These are phyloP conservation scores for Penicillium aurantiogriseum DNA, from an alignment of 2,329 filamentous ascomycete species.

Conservation along the genomic window DNA sequence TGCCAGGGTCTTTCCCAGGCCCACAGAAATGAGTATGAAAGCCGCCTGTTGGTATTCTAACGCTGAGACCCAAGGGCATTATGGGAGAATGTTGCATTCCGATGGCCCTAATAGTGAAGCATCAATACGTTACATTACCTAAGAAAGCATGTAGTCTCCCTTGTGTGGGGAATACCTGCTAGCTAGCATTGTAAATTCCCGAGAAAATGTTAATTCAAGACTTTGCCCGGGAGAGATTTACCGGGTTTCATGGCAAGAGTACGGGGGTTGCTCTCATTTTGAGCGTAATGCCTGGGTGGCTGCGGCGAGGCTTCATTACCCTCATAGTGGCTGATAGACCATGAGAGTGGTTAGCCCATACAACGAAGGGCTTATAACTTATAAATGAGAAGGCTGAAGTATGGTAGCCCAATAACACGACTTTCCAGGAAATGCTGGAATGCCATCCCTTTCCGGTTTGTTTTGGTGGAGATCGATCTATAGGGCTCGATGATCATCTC, in stretches of 20 bases:
- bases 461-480: constrained; percentile 11
- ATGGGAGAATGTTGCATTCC: constrained; percentile 27
- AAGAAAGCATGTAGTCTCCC: constrained; percentile 1
- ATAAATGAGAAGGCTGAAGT: background rate
- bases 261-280: background rate
- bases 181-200: background rate
- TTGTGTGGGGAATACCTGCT: constrained; percentile 14
- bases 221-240: background rate
- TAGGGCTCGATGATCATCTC: constrained; percentile 12
- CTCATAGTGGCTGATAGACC: background rate
- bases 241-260: background rate
- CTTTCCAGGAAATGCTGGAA: constrained; percentile 13
- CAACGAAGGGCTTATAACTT: background rate
- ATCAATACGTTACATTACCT: constrained; percentile 8
- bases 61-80: constrained; percentile 11
- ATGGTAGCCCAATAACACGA: background rate
- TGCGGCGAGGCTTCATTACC: background rate
- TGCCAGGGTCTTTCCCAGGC: constrained; percentile 1
- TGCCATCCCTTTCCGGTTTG: constrained; percentile 26
- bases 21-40: constrained; percentile 9
- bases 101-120: constrained; percentile 1
- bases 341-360: background rate
- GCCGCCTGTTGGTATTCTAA: constrained; percentile 13
- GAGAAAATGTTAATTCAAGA: background rate
- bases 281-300: background rate